A percentile compares a stretch with the other conserved stretches of the same genome.
These are phyloP conservation scores for Hyaloscypha bicolor DNA, from an alignment of 495 filamentous ascomycete species.

Conservation along the genomic window DNA sequence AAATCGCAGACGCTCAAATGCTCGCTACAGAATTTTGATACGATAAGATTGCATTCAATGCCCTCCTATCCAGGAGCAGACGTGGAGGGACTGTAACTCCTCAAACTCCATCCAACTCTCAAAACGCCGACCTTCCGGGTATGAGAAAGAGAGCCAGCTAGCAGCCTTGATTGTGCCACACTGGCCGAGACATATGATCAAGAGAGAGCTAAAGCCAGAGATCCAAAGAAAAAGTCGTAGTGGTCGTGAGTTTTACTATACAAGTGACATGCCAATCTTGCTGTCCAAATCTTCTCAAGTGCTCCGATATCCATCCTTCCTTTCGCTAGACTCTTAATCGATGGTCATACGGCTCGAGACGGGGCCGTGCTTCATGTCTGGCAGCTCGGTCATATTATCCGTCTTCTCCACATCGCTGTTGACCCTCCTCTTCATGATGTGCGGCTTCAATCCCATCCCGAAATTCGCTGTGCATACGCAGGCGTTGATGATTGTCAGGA, in stretches of 20 bases:
- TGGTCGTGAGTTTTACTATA: slow-evolving; percentile 29
- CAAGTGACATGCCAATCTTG: slow-evolving; percentile 24
- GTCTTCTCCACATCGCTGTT: slow-evolving; percentile 64
- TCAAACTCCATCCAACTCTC: slow-evolving; percentile 28
- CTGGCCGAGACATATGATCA: slow-evolving; percentile 30
- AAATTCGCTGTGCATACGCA: slow-evolving; percentile 89
- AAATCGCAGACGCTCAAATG: too few species aligned
- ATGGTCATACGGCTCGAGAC: slow-evolving; percentile 83
- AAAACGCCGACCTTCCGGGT: slow-evolving; percentile 33
- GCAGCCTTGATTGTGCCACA: slow-evolving; percentile 26
- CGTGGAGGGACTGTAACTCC: not conserved
- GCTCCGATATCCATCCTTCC: slow-evolving; percentile 9
- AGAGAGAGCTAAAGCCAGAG: slow-evolving; percentile 5
- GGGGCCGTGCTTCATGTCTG: slow-evolving; percentile 55
- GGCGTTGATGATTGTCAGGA: slow-evolving; percentile 87
- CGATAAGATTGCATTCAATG: slow-evolving; percentile 16
- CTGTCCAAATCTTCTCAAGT: slow-evolving; percentile 4
- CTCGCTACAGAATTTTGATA: not conserved
- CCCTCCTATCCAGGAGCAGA: slow-evolving; percentile 13
- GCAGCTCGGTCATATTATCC: slow-evolving; percentile 58
- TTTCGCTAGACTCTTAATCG: slow-evolving; percentile 53
- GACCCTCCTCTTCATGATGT: slow-evolving; percentile 68
- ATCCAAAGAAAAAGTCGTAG: slow-evolving; percentile 24
- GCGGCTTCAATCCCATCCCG: slow-evolving; percentile 83
- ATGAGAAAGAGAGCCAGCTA: slow-evolving; percentile 14